Base-by-base conservation (phyloP, 352 stramenopile genomes). In the Pythium utonaiense region DNA sequence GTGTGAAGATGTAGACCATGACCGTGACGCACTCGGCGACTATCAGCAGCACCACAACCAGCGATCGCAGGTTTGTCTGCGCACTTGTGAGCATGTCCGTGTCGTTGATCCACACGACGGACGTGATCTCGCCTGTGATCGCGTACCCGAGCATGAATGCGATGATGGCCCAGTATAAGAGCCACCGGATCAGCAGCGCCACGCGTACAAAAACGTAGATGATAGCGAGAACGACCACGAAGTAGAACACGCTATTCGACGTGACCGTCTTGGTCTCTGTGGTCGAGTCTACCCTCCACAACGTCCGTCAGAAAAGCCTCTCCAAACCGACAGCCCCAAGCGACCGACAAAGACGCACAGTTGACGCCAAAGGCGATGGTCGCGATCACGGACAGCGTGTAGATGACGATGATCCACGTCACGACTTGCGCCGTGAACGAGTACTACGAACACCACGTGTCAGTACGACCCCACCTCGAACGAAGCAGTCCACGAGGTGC, bases 141-240 rank as follows among this genome's bases (percentile, higher is more conserved):
- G 75, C 58, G 53, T 77, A 83, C 12, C 66, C 87, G 45, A 87
- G 53, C 55, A 89, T 66, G 34, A 86, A 75, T 1, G 76, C 80
- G 25, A 92, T 44, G 36, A 95, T 70, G 27, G 92, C 73, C 75
- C 77, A 93, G 66, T 94, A 96, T 24, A 96, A 69, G 45, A 95
- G 66, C 85, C 88, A 93, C 47, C 83, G 82, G 44, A 93, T 82
- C 22, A 96, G 67, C 42, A 95, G 52, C 17, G 81, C 73, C 33
- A 95, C 62, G 47, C 86, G 72, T 1, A 88, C 79, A 17, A 94
- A 74, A 25, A 91, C 41, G 57, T 91, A 90, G 34, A 89, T 56
- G 2, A 70, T 67, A 2, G 88, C 30, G 6, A 85, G 30, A 24
- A 85, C 64, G 1, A 77, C 21, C 9, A 73, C 62, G 31, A 83